Base-by-base conservation (phyloP, 108 stramenopile genomes). In the Cyclotella cryptica region DNA sequence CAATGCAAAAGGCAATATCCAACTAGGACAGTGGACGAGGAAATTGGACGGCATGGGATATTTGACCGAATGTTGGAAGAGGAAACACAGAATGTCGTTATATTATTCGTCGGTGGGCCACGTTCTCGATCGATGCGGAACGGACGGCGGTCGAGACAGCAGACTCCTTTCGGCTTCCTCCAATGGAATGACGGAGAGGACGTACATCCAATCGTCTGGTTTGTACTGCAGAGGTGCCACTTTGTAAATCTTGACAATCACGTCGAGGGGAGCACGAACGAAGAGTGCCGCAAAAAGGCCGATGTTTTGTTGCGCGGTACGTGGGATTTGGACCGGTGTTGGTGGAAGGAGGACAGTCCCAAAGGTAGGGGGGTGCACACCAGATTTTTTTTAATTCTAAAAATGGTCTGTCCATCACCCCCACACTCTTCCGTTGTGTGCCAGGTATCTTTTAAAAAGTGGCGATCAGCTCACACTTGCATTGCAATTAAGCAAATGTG, bases 201-300 rank as follows among this genome's bases (percentile, higher is more conserved):
- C 55, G 43, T 72, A 79, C 63, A 66, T 46, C 46, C 71, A 46
- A 43, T 72, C 70, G 12, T 54, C 43, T 28, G 51, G 27, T 10
- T 77, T 39, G 29, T 29, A 57, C 42, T 60, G 65, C 39, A 29
- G 19, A 17, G 75, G 75, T 0, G 8, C 75, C n/a, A 80, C 24
- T 44, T 45, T 14, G 35, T 52, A 69, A 46, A 81, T 74, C 26
- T 47, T 60, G 30, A 44, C 51, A 43, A 74, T 69, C 3, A 79
- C 51, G 22, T 30, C 35, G 35, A 39, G 71, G 19, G 72, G 79
- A 10, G 79, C 72, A 0, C 79, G 71, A 22, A 80, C 79, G 35
- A 67, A 72, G 13, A 80, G 79, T 27, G 66, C 19, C 43, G 79
- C 71, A 60, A 80, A 72, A 80, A 52, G 0, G 79, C 71, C 30